Base-by-base conservation (phyloP, 495 filamentous ascomycete genomes). In the Talaromyces borbonicus region DNA sequence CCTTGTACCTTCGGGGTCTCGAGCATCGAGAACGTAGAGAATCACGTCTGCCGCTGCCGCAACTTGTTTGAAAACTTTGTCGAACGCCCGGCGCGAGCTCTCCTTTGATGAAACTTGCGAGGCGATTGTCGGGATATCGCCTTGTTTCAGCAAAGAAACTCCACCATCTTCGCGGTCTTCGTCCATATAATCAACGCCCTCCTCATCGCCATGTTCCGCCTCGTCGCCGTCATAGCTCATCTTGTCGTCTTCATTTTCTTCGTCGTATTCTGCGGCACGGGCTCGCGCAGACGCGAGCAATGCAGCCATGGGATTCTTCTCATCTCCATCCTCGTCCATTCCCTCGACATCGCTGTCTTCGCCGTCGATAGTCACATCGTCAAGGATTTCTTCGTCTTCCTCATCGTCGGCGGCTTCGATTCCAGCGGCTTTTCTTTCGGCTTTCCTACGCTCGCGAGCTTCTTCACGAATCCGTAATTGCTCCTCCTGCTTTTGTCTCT, bases 61-160 rank as follows among this genome's bases (percentile, higher is more conserved):
- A n/a, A 95, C 87, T 56, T 84, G 77, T 73, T 95, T 95, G 76
- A 95, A 97, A 53, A 90, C 80, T 69, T 95, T 95, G 73, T 94
- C 87, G 67, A 88, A 95, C 27, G 85, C 81, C 58, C 80, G 84
- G 52, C 88, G 77, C 43, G 90, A 97, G 31, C 72, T 79, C 51
- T 88, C 84, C 62, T 83, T 82, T 36, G 56, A 50, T 20, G 56
- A 41, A 22, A 57, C 56, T 50, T 62, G 58, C 33, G 62, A 54
- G 39, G 56, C 57, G 19, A 67, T 52, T 23, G 57, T 52, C 7
- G 68, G 60, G 14, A 51, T 39, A 26, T 49, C 47, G 12, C 1
- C 19, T 18, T 49, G 25, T 22, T 35, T 25, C 7, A 20, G 22
- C 37, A 41, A 48, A 19, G 45, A 26, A 8, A 56, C 50, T 6